Evolutionary conservation across 2,329 filamentous ascomycete species (phyloP).

Genomic region (Ophiostoma sp.): DNA sequence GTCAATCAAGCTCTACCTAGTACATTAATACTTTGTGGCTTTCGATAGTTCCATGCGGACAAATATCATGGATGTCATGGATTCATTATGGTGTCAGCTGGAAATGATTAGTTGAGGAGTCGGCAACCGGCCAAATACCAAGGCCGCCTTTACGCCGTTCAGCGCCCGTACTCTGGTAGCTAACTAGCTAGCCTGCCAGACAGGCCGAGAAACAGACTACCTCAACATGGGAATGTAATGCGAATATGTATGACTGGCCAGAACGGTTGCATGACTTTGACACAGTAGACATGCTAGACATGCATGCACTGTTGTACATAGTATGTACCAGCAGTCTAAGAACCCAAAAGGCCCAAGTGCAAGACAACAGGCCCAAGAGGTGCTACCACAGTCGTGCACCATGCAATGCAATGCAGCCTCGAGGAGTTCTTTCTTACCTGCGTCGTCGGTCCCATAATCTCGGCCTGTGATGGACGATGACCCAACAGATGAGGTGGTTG

Average conservation of each 20-base stretch:
- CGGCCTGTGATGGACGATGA: not conserved
- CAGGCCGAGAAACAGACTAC: not conserved
- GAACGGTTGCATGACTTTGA: not conserved
- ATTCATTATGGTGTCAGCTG: not conserved
- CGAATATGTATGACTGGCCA: not conserved
- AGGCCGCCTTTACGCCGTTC: not conserved
- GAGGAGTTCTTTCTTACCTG: not conserved
- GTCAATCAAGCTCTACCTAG: not conserved
- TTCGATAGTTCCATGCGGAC: not conserved
- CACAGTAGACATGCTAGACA: not conserved
- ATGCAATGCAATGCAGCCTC: constrained; percentile 9
- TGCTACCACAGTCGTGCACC: not conserved
- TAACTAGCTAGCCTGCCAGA: not conserved
- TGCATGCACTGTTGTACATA: not conserved
- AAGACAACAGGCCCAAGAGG: too few species aligned
- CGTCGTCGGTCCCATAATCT: constrained; percentile 3
- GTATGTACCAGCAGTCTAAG: not conserved
- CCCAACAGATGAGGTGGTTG: not conserved
- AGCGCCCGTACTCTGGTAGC: not conserved
- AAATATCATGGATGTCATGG: not conserved
- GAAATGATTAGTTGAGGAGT: not conserved
- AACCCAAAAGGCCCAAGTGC: not conserved
- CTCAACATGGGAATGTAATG: not conserved
- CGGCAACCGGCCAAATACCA: constrained; percentile 8
- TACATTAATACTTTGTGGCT: not conserved